Conservation (phyloP, 768 basidiomycete species). For the Mycena albidolilacea region DNA sequence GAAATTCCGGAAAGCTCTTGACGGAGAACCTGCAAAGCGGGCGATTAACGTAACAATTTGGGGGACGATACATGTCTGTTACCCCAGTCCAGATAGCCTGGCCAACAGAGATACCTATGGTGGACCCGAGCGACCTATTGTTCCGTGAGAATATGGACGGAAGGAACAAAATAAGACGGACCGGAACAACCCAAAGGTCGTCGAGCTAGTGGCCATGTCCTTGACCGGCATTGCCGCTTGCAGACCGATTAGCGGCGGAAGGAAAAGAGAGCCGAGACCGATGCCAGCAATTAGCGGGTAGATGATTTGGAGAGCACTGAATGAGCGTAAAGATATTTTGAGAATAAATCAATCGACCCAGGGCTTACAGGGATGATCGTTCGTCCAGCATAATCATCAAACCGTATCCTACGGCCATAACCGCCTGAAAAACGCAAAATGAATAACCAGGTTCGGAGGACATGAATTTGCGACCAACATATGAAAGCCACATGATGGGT, state of each 20-base stretch:
- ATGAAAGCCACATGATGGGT: slow-evolving; percentile 72
- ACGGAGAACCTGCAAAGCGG: slow-evolving; percentile 19
- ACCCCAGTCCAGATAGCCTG: slow-evolving; percentile 79
- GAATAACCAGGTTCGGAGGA: not conserved
- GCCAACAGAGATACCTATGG: slow-evolving; percentile 81
- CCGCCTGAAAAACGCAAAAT: slow-evolving; percentile 36
- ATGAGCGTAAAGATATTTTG: slow-evolving; percentile 22
- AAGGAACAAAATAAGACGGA: slow-evolving; percentile 55
- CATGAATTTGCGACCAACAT: slow-evolving; percentile 35
- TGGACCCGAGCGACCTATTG: slow-evolving; percentile 78
- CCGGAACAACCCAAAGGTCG: slow-evolving; percentile 80
- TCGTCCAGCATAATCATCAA: slow-evolving; percentile 80
- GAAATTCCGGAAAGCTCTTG: slow-evolving; percentile 29
- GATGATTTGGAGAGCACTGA: slow-evolving; percentile 72
- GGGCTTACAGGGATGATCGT: slow-evolving; percentile 64
- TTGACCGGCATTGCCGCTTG: slow-evolving; percentile 91
- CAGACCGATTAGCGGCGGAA: slow-evolving; percentile 78
- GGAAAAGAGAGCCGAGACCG: slow-evolving; percentile 79
- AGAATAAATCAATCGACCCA: slow-evolving; percentile 6
- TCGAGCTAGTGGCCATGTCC: slow-evolving; percentile 88
- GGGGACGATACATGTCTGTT: not conserved
- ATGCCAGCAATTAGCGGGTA: slow-evolving; percentile 75
- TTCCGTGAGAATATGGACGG: slow-evolving; percentile 10
- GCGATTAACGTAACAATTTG: not conserved
- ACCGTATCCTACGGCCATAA: slow-evolving; percentile 77